Evolutionary conservation across 306 rosid genomes (phyloP).

Genomic region (Cicer yamashitae): DNA sequence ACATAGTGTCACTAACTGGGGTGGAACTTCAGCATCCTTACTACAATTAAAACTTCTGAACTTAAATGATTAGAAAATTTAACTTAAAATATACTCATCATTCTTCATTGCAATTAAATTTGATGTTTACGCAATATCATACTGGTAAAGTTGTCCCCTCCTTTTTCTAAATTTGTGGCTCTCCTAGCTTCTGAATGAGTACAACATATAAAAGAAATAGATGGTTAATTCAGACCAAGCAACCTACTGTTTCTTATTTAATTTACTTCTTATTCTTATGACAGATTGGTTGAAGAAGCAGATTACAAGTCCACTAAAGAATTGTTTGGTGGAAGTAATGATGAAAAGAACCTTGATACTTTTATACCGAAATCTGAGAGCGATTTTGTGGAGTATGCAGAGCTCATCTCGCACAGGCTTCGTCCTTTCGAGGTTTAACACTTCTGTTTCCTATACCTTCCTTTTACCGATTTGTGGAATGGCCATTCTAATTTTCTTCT

Average conservation of each 20-base stretch:
- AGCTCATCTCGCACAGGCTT: conserved; percentile 75
- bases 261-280: conserved; percentile 18
- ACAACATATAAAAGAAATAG: conserved; percentile 1
- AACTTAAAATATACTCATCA: not conserved
- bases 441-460: not conserved
- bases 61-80: not conserved
- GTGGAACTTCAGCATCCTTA: not conserved
- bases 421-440: conserved; percentile 65
- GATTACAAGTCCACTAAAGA: conserved; percentile 86
- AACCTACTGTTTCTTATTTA: not conserved
- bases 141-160: not conserved
- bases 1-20: not conserved
- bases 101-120: conserved; percentile 1
- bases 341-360: conserved; percentile 80
- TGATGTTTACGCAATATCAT: conserved; percentile 5
- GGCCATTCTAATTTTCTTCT: conserved; percentile 38
- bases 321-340: conserved; percentile 62
- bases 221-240: not conserved
- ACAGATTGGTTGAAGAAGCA: conserved; percentile 91
- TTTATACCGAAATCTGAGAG: conserved; percentile 91
- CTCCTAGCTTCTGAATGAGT: conserved; percentile 9
- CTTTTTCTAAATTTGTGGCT: not conserved
- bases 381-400: conserved; percentile 91
- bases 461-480: not conserved
- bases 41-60: not conserved